These are phyloP conservation scores for Roridomyces roridus DNA, from an alignment of 768 basidiomycete species.

Conservation along the genomic window DNA sequence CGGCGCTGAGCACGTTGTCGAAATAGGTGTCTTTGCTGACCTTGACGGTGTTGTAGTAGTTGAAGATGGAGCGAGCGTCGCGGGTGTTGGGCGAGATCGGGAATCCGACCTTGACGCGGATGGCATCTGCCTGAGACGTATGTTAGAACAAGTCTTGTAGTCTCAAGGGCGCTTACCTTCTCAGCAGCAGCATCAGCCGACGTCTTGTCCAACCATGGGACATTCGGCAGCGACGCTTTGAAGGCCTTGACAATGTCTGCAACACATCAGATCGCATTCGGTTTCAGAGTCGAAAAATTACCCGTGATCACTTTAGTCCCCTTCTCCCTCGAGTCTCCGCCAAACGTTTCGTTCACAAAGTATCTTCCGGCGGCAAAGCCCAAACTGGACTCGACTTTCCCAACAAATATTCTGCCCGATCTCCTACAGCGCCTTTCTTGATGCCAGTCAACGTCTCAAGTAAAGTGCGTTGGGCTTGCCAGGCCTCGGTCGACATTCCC, in stretches of 20 bases:
- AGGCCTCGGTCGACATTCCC: constrained; percentile 76
- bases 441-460: constrained; percentile 80
- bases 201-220: constrained; percentile 92
- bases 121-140: constrained; percentile 63
- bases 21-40: constrained; percentile 79
- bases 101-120: constrained; percentile 93
- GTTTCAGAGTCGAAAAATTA: constrained; percentile 33
- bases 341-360: constrained; percentile 87
- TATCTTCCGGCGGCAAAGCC: constrained; percentile 92
- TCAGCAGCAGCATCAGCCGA: constrained; percentile 83
- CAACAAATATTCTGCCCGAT: constrained; percentile 83
- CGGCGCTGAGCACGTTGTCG: constrained; percentile 76
- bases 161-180: constrained; percentile 58
- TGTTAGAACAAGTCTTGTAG: background rate
- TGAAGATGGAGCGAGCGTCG: constrained; percentile 67
- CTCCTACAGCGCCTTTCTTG: constrained; percentile 84
- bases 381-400: constrained; percentile 69
- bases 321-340: constrained; percentile 77
- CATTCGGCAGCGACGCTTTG: constrained; percentile 70
- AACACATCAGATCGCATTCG: constrained; percentile 3
- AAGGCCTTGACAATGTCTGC: constrained; percentile 84
- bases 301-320: constrained; percentile 85
- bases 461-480: constrained; percentile 75
- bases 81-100: constrained; percentile 86
- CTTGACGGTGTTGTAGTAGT: constrained; percentile 76